Evolutionary conservation across 768 basidiomycete species (phyloP), one percentile per base, ranked within the genome.

Genomic region (Suillus ampliporus): DNA sequence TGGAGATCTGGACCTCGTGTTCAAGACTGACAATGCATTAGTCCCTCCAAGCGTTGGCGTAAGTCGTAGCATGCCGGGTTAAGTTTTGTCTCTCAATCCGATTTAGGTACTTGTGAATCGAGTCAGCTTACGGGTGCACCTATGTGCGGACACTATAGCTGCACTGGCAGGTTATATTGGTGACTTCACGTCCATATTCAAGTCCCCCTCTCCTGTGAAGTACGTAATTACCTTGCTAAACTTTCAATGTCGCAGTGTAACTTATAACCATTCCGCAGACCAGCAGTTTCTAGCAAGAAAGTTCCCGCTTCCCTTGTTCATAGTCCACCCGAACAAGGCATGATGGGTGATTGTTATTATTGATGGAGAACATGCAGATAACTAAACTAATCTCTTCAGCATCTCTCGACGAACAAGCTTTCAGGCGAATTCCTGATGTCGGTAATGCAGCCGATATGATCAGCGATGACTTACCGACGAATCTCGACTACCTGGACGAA

Each of bases 391-490:
- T 44, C 50, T 44, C 37, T 14, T 31, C 62, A 92, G 90, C 84
- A 58, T 91, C 90, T 11, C 78, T 97, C 40, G 95, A 97, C 60
- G 90, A 95, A 61, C 76, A 90, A 40, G 92, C 95, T 2, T 97
- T 97, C 78, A 84, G 80, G 56, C 80, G 78, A 47, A 71, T 88
- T 8, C 94, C 94, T 2, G 89, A 94, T 66, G 80, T 97, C 46
- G 90, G 91, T 23, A 84, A 87, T 11, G 84, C 88, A 10, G 89
- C 92, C 15, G 97, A 98, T 74, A 88, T 97, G 87, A 89, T 99
- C 61, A 80, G 82, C 37, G 97, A 99, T 68, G 95, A 99, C 72
- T 79, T 99, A 10, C 97, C 97, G 0, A 90, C 83, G 23, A 97
- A 99, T 73, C 77, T 82, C 52, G 92, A 95, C 70, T 99, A 96